Base-by-base conservation (phyloP, 352 stramenopile genomes). In the Albugo laibachii region DNA sequence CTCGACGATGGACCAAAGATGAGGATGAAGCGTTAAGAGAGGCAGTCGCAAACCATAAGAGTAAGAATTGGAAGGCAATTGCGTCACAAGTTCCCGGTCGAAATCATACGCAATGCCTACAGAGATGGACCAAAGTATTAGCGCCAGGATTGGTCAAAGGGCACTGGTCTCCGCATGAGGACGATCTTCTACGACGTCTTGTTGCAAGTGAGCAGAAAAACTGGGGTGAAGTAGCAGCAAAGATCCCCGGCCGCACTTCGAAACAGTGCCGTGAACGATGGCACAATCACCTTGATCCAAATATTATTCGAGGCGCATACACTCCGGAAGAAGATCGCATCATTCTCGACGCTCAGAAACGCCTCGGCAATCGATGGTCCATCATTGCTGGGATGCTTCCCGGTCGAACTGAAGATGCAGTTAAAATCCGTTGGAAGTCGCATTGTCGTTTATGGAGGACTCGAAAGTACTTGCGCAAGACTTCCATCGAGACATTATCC, bases 401-500 rank as follows among this genome's bases (percentile, higher is more conserved):
- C 0, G 83, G 83, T 2, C 66, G 83, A 36, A 93, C 80, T 0
- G 83, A 94, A 53, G 88, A 95, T 50, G 74, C 76, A 12, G 77
- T 95, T 49, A 95, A 95, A 75, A 95, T 93, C 59, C 75, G 80
- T 38, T 95, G 82, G 81, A 95, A 95, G 55, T 86, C 76, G 48
- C 64, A 88, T 51, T 88, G 78, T 58, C 75, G 77, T 41, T 59
- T 87, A 18, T 87, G 75, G 75, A 2, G n/a, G 19, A 24, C 15
- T 18, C 15, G 15, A 16, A 48, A 48, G 43, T 48, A 35, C 43
- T 48, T 43, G 38, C 38, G 38, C 3, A 43, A 43, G 24, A 31
- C 24, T 31, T 31, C 24, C 3, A 31, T 31, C 24, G 24, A 31
- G 8, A 31, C 24, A 10, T 8, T 31, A 8, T 31, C 24, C 24